Conservation (phyloP, 2,329 filamentous ascomycete species). For the Botryotinia convoluta region DNA sequence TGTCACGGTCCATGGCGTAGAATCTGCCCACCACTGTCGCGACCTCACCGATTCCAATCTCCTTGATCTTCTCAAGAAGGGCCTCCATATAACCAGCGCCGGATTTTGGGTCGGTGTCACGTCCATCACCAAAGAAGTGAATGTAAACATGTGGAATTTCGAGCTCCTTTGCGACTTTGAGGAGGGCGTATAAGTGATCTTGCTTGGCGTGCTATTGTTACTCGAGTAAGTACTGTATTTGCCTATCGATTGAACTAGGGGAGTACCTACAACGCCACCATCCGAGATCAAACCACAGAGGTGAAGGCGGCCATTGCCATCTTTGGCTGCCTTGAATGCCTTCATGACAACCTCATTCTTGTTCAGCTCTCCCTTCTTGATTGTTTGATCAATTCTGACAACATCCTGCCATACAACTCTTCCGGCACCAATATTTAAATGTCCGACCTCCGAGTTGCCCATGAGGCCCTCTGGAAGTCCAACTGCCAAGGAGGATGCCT, state of each 20-base stretch:
- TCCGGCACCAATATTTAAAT: constrained; percentile 97
- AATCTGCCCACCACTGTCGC: constrained; percentile 94
- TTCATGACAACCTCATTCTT: constrained; percentile 43
- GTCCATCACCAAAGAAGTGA: constrained; percentile 98
- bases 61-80: constrained; percentile 74
- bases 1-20: constrained; percentile 99
- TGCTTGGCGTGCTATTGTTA: constrained; percentile 78
- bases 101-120: constrained; percentile 97
- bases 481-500: constrained; percentile 93
- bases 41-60: constrained; percentile 82
- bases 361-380: constrained; percentile 54
- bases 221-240: constrained; percentile 22
- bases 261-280: constrained; percentile 73
- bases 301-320: constrained; percentile 88
- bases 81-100: constrained; percentile 84
- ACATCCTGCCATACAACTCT: constrained; percentile 98
- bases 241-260: constrained; percentile 8
- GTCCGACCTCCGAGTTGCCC: constrained; percentile 98
- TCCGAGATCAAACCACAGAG: constrained; percentile 90
- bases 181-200: constrained; percentile 82
- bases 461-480: constrained; percentile 95
- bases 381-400: constrained; percentile 88
- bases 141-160: constrained; percentile 90
- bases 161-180: constrained; percentile 86
- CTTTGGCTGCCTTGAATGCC: constrained; percentile 75